Base-by-base conservation (phyloP, 371 early-diverging fungal species). In the Mycotypha africana region DNA sequence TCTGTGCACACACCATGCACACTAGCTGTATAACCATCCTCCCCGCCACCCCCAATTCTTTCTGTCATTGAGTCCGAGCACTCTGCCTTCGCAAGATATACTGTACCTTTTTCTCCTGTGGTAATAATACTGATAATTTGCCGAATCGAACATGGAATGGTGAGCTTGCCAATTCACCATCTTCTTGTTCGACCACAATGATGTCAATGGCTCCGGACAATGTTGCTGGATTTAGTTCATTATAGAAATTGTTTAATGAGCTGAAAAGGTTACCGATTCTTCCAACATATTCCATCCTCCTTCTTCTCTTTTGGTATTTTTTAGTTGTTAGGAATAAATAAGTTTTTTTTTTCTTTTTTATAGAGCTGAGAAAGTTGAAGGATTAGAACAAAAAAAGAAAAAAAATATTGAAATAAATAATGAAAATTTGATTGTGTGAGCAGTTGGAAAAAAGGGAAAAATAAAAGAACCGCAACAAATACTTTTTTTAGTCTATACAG, bases 111-210 rank as follows among this genome's bases (percentile, higher is more conserved):
- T 97, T 96, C 52, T 93, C 95, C 38, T 70, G 53, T 74, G 88
- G 21, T 91, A 90, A 76, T 17, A 97, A 79, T 24, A 97, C 79
- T 41, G 91, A 89, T 4, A 98, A 71, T 65, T 96, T 98, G 11
- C 98, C 96, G 62, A 99, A 98, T 30, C 98, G 80, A 17, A 98
- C 95, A 67, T 99, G 98, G 62, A 98, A 99, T 3, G 98, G 98
- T 4, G 97, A 92, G 57, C 95, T 93, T 12, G 78, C 67, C 15
- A 94, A 67, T 35, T 82, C 81, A 14, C 94, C 95, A 58, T 86
- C 74, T 21, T 70, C 53, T 49, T 83, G 86, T 58, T 93, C 84
- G 12, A 97, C 91, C 11, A 96, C 97, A 14, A 99, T 85, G 32
- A 99, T 85, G 67, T 99, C 99, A 64, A 97, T 97, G 25, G 98